Evolutionary conservation across 495 filamentous ascomycete species (phyloP).

Genomic region (Neohortaea acidophila): DNA sequence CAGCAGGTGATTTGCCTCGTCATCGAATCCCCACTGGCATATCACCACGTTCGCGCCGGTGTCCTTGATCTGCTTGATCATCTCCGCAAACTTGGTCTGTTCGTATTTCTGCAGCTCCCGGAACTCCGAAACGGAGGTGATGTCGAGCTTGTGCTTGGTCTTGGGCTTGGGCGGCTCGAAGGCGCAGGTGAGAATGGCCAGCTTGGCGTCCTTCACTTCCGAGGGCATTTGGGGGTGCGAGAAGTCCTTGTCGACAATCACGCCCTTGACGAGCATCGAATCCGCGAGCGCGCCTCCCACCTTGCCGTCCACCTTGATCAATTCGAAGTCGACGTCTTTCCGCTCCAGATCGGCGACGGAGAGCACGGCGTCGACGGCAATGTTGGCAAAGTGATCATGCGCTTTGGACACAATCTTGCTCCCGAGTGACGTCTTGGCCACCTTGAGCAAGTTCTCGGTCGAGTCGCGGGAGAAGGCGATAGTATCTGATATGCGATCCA

Average conservation of each 20-base stretch:
- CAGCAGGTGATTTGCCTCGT: constrained; percentile 94
- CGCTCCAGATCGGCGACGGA: constrained; percentile 91
- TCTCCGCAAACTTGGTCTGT: constrained; percentile 87
- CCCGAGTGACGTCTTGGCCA: constrained; percentile 89
- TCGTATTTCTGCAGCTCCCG: constrained; percentile 93
- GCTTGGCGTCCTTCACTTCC: constrained; percentile 83
- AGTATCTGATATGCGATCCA: constrained; percentile 83
- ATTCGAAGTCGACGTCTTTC: constrained; percentile 95
- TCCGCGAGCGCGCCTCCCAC: constrained; percentile 93
- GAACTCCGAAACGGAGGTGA: constrained; percentile 93
- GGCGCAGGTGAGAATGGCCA: constrained; percentile 93
- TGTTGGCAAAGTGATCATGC: constrained; percentile 93
- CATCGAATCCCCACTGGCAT: constrained; percentile 99
- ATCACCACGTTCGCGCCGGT: constrained; percentile 95
- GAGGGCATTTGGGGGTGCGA: constrained; percentile 98
- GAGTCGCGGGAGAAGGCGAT: constrained; percentile 69
- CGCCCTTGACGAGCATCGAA: constrained; percentile 84
- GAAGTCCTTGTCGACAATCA: constrained; percentile 99
- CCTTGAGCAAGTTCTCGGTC: constrained; percentile 72
- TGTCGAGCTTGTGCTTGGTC: constrained; percentile 99
- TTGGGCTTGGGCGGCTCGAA: constrained; percentile 99
- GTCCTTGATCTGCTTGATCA: constrained; percentile 96
- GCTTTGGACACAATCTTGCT: constrained; percentile 99
- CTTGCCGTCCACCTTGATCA: constrained; percentile 99
- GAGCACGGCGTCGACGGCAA: constrained; percentile 91